phyloP scores from a whole-genome alignment of 2,329 filamentous ascomycete genomes.

The Botryosphaeria agaves region DNA sequence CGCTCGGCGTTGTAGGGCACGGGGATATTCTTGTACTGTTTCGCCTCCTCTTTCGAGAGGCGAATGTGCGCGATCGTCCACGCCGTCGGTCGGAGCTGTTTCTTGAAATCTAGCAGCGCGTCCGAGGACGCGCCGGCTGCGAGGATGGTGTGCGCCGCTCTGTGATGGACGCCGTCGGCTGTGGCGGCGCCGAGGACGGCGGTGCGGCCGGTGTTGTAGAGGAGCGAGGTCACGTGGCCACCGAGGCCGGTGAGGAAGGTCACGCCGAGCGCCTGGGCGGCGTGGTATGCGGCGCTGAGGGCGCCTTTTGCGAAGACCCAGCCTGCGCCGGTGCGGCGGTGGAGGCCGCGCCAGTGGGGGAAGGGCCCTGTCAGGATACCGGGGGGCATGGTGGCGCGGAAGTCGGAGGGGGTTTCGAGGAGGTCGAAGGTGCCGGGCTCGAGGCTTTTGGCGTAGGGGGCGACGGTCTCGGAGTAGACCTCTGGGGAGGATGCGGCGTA shows the following conservation, averaged over 20 bases:
- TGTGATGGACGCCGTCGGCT: conserved; percentile 22
- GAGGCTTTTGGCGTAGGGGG: conserved; percentile 16
- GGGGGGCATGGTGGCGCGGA: conserved; percentile 32
- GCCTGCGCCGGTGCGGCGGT: conserved; percentile 26
- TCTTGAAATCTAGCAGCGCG: conserved; percentile 30
- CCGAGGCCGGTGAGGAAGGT: conserved; percentile 25
- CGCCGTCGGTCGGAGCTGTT: conserved; percentile 35
- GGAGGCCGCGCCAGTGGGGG: conserved; percentile 32
- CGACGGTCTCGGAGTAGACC: conserved; percentile 19
- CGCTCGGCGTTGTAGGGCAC: conserved; percentile 32
- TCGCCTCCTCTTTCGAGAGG: conserved; percentile 27
- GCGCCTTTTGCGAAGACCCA: conserved; percentile 37
- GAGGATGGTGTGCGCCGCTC: conserved; percentile 28
- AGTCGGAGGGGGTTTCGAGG: conserved; percentile 27
- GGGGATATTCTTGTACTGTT: conserved; percentile 28
- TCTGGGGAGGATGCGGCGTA: conserved; percentile 24
- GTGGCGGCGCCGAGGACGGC: conserved; percentile 27
- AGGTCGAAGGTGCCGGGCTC: conserved; percentile 11
- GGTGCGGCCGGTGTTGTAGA: conserved; percentile 15
- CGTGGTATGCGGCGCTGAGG: conserved; percentile 25
- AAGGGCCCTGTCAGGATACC: conserved; percentile 34
- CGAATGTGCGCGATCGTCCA: conserved; percentile 36
- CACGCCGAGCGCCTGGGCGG: conserved; percentile 29
- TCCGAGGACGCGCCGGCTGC: conserved; percentile 31
- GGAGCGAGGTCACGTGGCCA: conserved; percentile 21